These are phyloP conservation scores for Penicillium sp. DNA, from an alignment of 2,329 filamentous ascomycete species.

Conservation along the genomic window DNA sequence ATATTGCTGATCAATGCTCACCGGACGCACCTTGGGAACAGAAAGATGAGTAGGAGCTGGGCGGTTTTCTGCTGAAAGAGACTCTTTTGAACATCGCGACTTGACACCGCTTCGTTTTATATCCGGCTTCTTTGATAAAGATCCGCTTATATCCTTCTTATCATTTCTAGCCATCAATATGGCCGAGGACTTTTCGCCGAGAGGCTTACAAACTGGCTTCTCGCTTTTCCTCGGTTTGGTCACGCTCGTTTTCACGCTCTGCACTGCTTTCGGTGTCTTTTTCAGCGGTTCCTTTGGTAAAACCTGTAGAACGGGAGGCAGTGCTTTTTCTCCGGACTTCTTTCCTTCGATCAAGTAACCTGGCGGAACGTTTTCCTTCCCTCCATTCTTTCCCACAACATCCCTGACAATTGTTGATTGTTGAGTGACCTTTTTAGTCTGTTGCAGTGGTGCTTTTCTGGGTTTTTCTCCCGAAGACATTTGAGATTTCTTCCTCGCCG, in stretches of 20 bases:
- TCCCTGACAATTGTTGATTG: conserved; percentile 41
- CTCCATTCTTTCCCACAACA: conserved; percentile 51
- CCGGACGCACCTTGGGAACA: conserved; percentile 26
- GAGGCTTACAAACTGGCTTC: not conserved
- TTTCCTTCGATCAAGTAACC: conserved; percentile 24
- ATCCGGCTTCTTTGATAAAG: not conserved
- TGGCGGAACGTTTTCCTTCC: conserved; percentile 62
- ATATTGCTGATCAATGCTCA: conserved; percentile 37
- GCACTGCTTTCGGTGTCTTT: not conserved
- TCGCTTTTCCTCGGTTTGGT: not conserved
- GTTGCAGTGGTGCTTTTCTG: conserved; percentile 46
- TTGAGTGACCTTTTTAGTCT: conserved; percentile 38
- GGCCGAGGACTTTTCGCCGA: conserved; percentile 1
- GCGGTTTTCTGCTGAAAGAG: conserved; percentile 12
- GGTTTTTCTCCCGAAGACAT: conserved; percentile 20
- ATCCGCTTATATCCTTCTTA: not conserved
- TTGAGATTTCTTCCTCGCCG: conserved; percentile 28
- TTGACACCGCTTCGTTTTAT: not conserved
- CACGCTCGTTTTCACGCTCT: conserved; percentile 11
- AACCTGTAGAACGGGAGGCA: conserved; percentile 14
- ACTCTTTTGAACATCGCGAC: not conserved
- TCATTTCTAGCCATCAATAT: not conserved
- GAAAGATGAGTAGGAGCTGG: conserved; percentile 26
- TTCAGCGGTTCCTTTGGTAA: conserved; percentile 27
- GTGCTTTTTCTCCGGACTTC: conserved; percentile 16